These are phyloP conservation scores for Xylaria digitata DNA, from an alignment of 2,329 filamentous ascomycete species.

Conservation along the genomic window DNA sequence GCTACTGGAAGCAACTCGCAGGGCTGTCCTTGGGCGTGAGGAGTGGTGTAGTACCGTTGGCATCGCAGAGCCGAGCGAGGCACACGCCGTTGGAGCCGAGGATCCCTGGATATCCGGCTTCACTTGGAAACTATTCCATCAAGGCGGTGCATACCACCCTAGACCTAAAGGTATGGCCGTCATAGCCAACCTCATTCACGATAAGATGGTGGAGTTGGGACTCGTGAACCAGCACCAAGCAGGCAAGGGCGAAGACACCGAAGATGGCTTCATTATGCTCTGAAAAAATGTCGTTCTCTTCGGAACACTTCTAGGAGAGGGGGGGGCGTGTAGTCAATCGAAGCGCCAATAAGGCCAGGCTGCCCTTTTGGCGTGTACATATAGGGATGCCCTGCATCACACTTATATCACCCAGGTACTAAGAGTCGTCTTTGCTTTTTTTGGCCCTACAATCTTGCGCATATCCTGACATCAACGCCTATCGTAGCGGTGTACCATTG, in stretches of 20 bases:
- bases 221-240: conserved; percentile 33
- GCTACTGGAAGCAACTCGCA: conserved; percentile 45
- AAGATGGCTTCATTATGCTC: conserved; percentile 36
- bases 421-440: conserved; percentile 19
- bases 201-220: conserved; percentile 43
- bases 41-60: conserved; percentile 46
- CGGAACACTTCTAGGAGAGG: conserved; percentile 7
- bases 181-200: conserved; percentile 45
- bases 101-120: conserved; percentile 50
- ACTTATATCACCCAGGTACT: conserved; percentile 22
- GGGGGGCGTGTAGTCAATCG: conserved; percentile 22
- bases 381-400: conserved; percentile 16
- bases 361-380: conserved; percentile 19
- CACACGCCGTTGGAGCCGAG: conserved; percentile 47
- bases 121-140: conserved; percentile 43
- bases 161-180: conserved; percentile 48
- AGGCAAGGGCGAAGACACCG: conserved; percentile 25
- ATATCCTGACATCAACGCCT: conserved; percentile 4
- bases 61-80: conserved; percentile 43
- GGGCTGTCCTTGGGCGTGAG: conserved; percentile 42
- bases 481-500: conserved; percentile 25
- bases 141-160: conserved; percentile 48
- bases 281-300: conserved; percentile 23
- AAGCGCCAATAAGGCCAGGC: background rate
- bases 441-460: background rate